These are phyloP conservation scores for Lactarius deliciosus DNA, from an alignment of 768 basidiomycete genomes.

Conservation along the genomic window DNA sequence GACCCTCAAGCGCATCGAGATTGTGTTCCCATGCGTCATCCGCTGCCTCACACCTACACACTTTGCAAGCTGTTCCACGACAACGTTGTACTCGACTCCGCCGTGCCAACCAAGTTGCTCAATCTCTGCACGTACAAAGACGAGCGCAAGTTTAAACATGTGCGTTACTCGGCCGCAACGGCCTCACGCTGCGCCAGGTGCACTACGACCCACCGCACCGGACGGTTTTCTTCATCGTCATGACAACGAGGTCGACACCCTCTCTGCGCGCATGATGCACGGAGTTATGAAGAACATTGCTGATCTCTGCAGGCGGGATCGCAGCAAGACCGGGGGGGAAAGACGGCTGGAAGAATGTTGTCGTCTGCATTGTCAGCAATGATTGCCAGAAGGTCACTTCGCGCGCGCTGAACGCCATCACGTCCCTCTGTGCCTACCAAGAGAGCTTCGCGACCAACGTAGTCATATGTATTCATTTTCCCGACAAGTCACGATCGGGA, in stretches of 20 bases:
- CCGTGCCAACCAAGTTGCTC: slow-evolving; percentile 57
- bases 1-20: slow-evolving; percentile 91
- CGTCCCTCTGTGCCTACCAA: too few relatives aligned
- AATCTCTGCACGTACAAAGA: slow-evolving; percentile 74
- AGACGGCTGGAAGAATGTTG: too few relatives aligned
- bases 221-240: slow-evolving; percentile 50
- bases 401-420: not conserved
- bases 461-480: too few relatives aligned
- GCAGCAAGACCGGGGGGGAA: slow-evolving; percentile 93
- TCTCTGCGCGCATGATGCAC: slow-evolving; percentile 54
- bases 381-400: slow-evolving; percentile 83
- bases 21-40: slow-evolving; percentile 35
- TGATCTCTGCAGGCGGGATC: slow-evolving; percentile 82
- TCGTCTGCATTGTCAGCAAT: slow-evolving; percentile 88
- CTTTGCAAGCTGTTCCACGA: slow-evolving; percentile 74
- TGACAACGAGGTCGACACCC: slow-evolving; percentile 89
- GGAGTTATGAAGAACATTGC: slow-evolving; percentile 94
- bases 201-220: slow-evolving; percentile 87
- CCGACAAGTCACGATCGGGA: too few relatives aligned
- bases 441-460: too few relatives aligned
- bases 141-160: slow-evolving; percentile 91
- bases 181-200: slow-evolving; percentile 85
- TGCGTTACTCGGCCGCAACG: slow-evolving; percentile 88
- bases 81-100: slow-evolving; percentile 69
- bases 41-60: not conserved